Evolutionary conservation across 2,329 filamentous ascomycete genomes (phyloP).

Genomic region (Claviceps spartinae): DNA sequence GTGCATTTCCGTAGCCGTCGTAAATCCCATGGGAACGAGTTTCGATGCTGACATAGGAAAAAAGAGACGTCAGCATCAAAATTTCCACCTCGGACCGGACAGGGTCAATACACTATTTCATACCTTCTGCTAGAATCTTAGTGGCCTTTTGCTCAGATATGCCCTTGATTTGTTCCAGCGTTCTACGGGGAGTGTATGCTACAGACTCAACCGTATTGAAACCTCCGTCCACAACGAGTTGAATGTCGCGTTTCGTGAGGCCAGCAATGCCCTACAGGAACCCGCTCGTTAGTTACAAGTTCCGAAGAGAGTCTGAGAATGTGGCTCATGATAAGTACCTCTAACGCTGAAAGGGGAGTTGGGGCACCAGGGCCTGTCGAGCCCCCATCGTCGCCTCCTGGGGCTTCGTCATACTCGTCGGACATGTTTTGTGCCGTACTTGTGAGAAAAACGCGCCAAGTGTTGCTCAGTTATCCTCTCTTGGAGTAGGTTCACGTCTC

Average conservation of each 20-base stretch:
- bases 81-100: too few species aligned
- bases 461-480: too few species aligned
- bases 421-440: slow-evolving; percentile 23
- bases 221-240: slow-evolving; percentile 79
- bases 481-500: background rate
- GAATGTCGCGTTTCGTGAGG: slow-evolving; percentile 89
- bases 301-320: background rate
- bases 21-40: slow-evolving; percentile 96
- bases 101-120: slow-evolving; percentile 5
- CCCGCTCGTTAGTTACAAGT: background rate
- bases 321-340: slow-evolving; percentile 42
- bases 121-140: slow-evolving; percentile 83
- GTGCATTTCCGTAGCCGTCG: slow-evolving; percentile 98
- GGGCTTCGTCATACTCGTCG: slow-evolving; percentile 51
- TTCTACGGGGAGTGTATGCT: slow-evolving; percentile 74
- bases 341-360: slow-evolving; percentile 70
- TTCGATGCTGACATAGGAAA: slow-evolving; percentile 75
- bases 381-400: slow-evolving; percentile 53
- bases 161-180: slow-evolving; percentile 89
- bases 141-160: slow-evolving; percentile 94
- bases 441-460: background rate
- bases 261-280: slow-evolving; percentile 61
- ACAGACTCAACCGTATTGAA: slow-evolving; percentile 94
- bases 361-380: slow-evolving; percentile 82
- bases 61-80: slow-evolving; percentile 6